Evolutionary conservation across 345 rosid genomes (phyloP).

Genomic region (Eucalyptus urophylla): DNA sequence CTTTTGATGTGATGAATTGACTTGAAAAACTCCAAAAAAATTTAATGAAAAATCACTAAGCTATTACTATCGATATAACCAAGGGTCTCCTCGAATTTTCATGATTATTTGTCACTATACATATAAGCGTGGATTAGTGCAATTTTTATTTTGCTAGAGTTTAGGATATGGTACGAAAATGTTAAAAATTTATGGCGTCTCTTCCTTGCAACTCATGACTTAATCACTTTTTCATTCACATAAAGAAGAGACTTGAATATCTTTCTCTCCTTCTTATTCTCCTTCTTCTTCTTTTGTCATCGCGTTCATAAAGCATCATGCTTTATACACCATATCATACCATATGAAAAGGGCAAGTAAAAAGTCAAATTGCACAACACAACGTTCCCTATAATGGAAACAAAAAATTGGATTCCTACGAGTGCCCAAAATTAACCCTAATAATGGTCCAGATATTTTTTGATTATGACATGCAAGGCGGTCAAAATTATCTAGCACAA

Average conservation of each 20-base stretch:
- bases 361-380: neutral
- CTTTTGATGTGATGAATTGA: neutral
- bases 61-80: neutral
- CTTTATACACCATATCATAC: neutral
- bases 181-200: neutral
- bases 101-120: neutral
- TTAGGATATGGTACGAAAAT: neutral
- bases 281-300: neutral
- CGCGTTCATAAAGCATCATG: neutral
- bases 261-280: neutral
- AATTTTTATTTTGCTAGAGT: neutral
- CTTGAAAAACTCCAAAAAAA: neutral
- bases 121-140: neutral
- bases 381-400: neutral
- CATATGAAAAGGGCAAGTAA: neutral
- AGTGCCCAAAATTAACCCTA: neutral
- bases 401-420: neutral
- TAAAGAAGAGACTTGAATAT: neutral
- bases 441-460: neutral
- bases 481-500: neutral
- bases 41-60: neutral
- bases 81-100: neutral
- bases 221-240: neutral
- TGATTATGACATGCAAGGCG: neutral
- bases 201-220: neutral